These are phyloP conservation scores for Pulveroboletus frians DNA, from an alignment of 768 basidiomycete species.

Conservation along the genomic window DNA sequence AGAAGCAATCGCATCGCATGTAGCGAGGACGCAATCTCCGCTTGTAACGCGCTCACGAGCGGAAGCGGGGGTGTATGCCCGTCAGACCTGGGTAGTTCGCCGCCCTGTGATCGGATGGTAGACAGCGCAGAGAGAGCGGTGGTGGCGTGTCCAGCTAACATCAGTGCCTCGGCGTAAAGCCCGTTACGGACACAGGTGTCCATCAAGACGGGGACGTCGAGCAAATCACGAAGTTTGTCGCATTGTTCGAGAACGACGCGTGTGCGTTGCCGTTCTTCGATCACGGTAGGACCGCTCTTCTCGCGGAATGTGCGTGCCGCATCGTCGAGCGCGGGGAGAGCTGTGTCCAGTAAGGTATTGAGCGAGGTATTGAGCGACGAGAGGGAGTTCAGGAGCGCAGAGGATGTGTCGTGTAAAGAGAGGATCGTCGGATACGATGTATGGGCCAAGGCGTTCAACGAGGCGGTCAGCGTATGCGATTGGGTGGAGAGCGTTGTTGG, in stretches of 20 bases:
- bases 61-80: slow-evolving; percentile 27
- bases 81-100: slow-evolving; percentile 41
- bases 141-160: slow-evolving; percentile 69
- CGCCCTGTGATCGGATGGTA: slow-evolving; percentile 33
- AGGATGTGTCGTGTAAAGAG: slow-evolving; percentile 77
- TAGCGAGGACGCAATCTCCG: slow-evolving; percentile 63
- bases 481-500: slow-evolving; percentile 78
- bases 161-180: slow-evolving; percentile 87
- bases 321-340: slow-evolving; percentile 74
- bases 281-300: slow-evolving; percentile 62
- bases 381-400: slow-evolving; percentile 67
- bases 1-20: slow-evolving; percentile 70
- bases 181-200: slow-evolving; percentile 92
- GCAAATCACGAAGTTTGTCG: slow-evolving; percentile 86
- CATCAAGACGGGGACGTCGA: slow-evolving; percentile 86
- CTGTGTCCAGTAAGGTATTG: slow-evolving; percentile 53
- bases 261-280: slow-evolving; percentile 69
- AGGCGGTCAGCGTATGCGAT: slow-evolving; percentile 80
- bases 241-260: slow-evolving; percentile 88
- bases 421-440: slow-evolving; percentile 91
- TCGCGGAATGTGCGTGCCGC: slow-evolving; percentile 67
- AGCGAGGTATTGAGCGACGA: slow-evolving; percentile 72
- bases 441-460: slow-evolving; percentile 84
- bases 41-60: slow-evolving; percentile 46
- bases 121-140: slow-evolving; percentile 39